phyloP scores from a whole-genome alignment of 2,329 filamentous ascomycete genomes.

The Colletotrichum magnum region DNA sequence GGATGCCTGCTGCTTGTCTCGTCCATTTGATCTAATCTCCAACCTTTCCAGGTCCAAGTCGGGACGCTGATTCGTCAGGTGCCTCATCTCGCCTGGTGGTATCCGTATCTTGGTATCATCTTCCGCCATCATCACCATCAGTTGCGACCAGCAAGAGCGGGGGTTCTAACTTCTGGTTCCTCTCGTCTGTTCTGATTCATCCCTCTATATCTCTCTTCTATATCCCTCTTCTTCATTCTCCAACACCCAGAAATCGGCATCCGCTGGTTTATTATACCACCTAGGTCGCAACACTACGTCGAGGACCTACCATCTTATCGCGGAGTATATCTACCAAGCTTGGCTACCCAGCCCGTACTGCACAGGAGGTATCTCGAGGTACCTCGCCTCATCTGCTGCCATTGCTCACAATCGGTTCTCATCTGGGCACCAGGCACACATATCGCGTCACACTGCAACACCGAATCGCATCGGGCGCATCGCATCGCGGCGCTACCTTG shows the following conservation, averaged over 20 bases:
- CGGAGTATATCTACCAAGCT: too few relatives aligned
- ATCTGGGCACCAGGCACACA: too few relatives aligned
- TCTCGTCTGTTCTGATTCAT: neutral
- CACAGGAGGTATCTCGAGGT: too few relatives aligned
- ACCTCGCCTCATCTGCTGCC: neutral
- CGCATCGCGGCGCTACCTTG: conserved; percentile 20
- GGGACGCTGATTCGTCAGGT: conserved; percentile 32
- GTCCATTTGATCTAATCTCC: conserved; percentile 38
- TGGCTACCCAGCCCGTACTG: too few relatives aligned
- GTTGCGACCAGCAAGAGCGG: conserved; percentile 9
- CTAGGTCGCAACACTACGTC: too few relatives aligned
- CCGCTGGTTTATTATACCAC: too few relatives aligned
- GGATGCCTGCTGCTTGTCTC: too few relatives aligned
- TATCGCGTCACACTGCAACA: conserved; percentile 1
- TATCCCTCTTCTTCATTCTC: too few relatives aligned
- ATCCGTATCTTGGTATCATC: conserved; percentile 37
- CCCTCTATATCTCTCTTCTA: too few relatives aligned
- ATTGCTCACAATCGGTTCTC: neutral
- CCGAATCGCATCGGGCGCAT: conserved; percentile 2
- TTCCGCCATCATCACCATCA: conserved; percentile 35
- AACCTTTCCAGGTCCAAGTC: conserved; percentile 30
- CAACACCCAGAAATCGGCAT: too few relatives aligned
- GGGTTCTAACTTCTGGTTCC: neutral
- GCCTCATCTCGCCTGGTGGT: conserved; percentile 29
- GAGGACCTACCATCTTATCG: neutral